A percentile compares a stretch with the other conserved stretches of the same genome.
Conservation (phyloP, 176 grass and related monocot species). For the Triticum timopheevii region DNA sequence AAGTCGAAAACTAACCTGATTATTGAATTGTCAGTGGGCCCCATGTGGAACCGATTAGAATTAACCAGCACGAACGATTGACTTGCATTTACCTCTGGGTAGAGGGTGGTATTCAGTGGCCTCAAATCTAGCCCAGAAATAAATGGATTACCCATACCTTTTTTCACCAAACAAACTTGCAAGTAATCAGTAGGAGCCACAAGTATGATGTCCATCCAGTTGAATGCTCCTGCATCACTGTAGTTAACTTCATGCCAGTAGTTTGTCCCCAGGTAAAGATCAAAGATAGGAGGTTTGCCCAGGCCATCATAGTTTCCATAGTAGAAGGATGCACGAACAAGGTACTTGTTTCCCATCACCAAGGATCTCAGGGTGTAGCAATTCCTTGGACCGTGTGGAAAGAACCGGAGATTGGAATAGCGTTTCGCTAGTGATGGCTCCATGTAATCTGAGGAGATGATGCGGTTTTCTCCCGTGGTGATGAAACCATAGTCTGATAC, state of each 20-base stretch:
- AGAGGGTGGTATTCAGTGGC: constrained; percentile 27
- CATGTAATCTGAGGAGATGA: constrained; percentile 34
- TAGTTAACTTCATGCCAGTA: constrained; percentile 34
- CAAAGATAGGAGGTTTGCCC: constrained; percentile 43
- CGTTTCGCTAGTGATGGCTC: neutral
- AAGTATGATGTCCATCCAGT: constrained; percentile 42
- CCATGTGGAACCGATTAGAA: constrained; percentile 29
- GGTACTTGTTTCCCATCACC: constrained; percentile 41
- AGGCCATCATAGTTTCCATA: constrained; percentile 59
- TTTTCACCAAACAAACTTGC: constrained; percentile 55
- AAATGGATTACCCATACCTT: constrained; percentile 41
- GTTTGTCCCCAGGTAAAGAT: constrained; percentile 53
- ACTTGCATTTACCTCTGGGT: constrained; percentile 38
- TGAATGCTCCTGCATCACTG: neutral
- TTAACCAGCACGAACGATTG: constrained; percentile 27
- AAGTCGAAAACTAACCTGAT: constrained; percentile 25
- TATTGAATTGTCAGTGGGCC: constrained; percentile 18
- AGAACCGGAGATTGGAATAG: constrained; percentile 28
- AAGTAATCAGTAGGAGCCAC: constrained; percentile 40
- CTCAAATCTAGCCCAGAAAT: constrained; percentile 53
- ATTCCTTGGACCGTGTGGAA: constrained; percentile 36
- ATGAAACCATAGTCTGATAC: constrained; percentile 59
- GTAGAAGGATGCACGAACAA: constrained; percentile 46
- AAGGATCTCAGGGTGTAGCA: constrained; percentile 56
- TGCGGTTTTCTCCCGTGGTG: constrained; percentile 42